Percentiles rank a stretch among this genome's conserved stretches.
Evolutionary conservation across 176 grass and related monocot genomes (phyloP).

Genomic region (Phoenix roebelenii): DNA sequence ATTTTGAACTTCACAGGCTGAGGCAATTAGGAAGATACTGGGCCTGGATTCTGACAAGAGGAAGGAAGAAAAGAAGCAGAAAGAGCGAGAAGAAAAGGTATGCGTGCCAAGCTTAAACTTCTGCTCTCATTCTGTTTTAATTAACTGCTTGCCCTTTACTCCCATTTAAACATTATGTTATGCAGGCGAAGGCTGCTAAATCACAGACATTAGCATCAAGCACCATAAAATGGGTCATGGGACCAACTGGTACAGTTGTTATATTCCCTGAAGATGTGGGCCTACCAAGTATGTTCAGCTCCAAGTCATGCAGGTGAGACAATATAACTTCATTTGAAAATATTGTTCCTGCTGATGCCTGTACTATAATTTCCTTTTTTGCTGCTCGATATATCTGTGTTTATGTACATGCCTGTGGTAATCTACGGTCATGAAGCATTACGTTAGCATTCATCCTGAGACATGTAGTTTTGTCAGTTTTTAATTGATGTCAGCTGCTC

Average conservation of each 20-base stretch:
- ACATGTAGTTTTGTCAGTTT: conserved; percentile 13
- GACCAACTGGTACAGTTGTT: conserved; percentile 47
- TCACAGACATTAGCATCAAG: conserved; percentile 37
- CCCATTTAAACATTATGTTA: conserved; percentile 1
- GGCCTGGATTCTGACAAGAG: conserved; percentile 64
- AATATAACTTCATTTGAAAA: neutral
- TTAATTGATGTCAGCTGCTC: neutral
- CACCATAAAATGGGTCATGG: conserved; percentile 44
- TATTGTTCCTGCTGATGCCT: neutral
- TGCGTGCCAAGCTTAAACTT: neutral
- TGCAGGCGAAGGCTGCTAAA: conserved; percentile 40
- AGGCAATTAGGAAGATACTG: conserved; percentile 73
- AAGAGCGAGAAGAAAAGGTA: conserved; percentile 49
- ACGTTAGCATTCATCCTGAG: no score
- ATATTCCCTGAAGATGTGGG: conserved; percentile 52
- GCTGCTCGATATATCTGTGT: neutral
- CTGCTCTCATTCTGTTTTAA: neutral
- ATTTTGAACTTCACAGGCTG: conserved; percentile 29
- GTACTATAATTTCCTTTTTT: neutral
- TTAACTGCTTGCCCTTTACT: neutral
- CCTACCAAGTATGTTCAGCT: conserved; percentile 64
- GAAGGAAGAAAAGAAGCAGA: conserved; percentile 60
- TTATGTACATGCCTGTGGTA: no score
- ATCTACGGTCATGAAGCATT: no score
- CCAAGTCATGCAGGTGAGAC: conserved; percentile 48